Evolutionary conservation across 1,284 basidiomycete genomes (phyloP), one percentile per base, ranked within the genome.

Genomic region (Wallemia hederae): DNA sequence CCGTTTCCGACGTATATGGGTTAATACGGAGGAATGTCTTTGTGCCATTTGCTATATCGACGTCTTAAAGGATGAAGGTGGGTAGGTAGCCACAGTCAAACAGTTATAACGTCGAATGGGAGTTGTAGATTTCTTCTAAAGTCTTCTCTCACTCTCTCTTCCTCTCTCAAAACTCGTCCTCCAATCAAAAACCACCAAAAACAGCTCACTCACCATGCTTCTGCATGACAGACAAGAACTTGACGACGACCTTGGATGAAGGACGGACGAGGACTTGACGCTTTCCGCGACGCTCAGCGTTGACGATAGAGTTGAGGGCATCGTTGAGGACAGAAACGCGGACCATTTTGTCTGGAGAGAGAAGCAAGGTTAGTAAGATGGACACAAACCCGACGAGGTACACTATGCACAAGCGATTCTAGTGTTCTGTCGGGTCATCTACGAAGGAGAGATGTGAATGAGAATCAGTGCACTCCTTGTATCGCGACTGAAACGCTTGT

Each of bases 231-330:
- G 80, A 83, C 67, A 96, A 76, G 75, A 92, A 91, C 74, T 92
- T 92, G 68, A 96, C 81, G 67, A 94, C 80, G 72, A 96, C 90
- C 76, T 96, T 96, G 66, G 87, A 91, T 24, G 85, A 88, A 64
- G 90, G 90, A 62, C 90, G 82, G 74, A 96, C 80, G 66, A 96
- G 81, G 65, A 96, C 90, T 77, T 96, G 90, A 69, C 88, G 86
- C 79, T 96, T 96, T 71, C 90, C 91, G 71, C 88, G 85, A 72
- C 88, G 85, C 78, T 96, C 91, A 69, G 91, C 90, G 69, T 96
- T 96, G 81, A 91, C 85, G 67, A 94, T 92, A 80, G 86, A 90
- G 80, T 92, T 92, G 63, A 85, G 75, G 76, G 83, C 85, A 74
- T 88, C 85, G 70, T 86, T 87, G 65, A 86, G 74, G 67, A 86